Conservation (phyloP, 2,329 filamentous ascomycete species). For the Graphiopsis chlorocephala region DNA sequence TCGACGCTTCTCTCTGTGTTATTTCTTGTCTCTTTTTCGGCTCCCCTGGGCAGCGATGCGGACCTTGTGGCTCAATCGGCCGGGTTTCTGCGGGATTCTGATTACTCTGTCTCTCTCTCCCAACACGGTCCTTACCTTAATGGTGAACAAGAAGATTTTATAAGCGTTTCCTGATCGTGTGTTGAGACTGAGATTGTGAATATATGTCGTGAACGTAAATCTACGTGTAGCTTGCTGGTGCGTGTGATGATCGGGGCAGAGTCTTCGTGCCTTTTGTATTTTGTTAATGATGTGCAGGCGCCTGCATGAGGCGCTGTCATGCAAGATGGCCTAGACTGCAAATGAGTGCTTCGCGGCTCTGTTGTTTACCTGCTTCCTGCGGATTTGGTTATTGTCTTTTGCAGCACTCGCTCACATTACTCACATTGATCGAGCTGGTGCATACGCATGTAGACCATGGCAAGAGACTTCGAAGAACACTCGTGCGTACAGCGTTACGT, state of each 20-base stretch:
- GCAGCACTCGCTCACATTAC: no score
- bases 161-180: neutral
- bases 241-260: neutral
- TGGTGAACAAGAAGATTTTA: neutral
- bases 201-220: neutral
- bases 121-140: conserved; percentile 11
- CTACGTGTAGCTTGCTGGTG: neutral
- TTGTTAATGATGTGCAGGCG: neutral
- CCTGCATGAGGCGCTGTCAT: no score
- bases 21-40: neutral
- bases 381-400: no score
- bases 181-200: neutral
- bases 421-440: no score
- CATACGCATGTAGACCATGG: no score
- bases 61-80: conserved; percentile 12
- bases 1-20: neutral
- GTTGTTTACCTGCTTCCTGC: no score
- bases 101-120: neutral
- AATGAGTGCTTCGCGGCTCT: no score
- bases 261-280: neutral
- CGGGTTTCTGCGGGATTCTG: conserved; percentile 11
- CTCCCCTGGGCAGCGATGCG: conserved; percentile 4
- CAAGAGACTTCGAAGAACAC: no score
- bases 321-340: no score
- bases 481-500: no score